Percentiles rank a stretch among this genome's conserved stretches.
Conservation (phyloP, 805 yeast genomes). For the Candida morakotiae region DNA sequence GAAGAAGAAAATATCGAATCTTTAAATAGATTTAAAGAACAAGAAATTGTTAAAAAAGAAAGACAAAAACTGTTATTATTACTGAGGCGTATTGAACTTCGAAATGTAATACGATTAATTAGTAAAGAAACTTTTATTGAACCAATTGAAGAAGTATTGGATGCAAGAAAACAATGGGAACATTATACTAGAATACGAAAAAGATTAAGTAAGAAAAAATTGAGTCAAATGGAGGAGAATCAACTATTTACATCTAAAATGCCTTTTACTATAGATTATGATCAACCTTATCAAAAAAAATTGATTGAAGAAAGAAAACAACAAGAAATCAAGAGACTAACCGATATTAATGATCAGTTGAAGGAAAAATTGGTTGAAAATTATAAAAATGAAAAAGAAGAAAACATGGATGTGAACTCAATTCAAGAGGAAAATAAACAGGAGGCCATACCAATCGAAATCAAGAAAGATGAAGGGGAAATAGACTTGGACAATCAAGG, state of each 20-base stretch:
- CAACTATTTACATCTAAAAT: conserved; percentile 21
- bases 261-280: conserved; percentile 30
- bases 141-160: conserved; percentile 60
- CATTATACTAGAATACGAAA: conserved; percentile 27
- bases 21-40: conserved; percentile 73
- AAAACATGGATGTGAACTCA: too few species aligned
- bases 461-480: too few species aligned
- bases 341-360: conserved; percentile 1
- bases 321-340: conserved; percentile 9
- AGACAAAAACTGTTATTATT: conserved; percentile 69
- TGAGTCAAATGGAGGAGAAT: conserved; percentile 21
- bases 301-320: conserved; percentile 17
- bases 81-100: conserved; percentile 59
- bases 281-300: conserved; percentile 22
- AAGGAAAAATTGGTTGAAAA: conserved; percentile 1
- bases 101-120: conserved; percentile 52
- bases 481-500: too few species aligned
- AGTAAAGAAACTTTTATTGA: conserved; percentile 50
- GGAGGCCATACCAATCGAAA: too few species aligned
- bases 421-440: too few species aligned
- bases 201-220: conserved; percentile 43
- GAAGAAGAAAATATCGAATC: conserved; percentile 74
- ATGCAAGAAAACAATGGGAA: conserved; percentile 39
- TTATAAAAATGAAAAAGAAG: background rate
- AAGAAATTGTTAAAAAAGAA: conserved; percentile 76